Evolutionary conservation across 805 yeast species (phyloP).

Genomic region (Hanseniaspora opuntiae): DNA sequence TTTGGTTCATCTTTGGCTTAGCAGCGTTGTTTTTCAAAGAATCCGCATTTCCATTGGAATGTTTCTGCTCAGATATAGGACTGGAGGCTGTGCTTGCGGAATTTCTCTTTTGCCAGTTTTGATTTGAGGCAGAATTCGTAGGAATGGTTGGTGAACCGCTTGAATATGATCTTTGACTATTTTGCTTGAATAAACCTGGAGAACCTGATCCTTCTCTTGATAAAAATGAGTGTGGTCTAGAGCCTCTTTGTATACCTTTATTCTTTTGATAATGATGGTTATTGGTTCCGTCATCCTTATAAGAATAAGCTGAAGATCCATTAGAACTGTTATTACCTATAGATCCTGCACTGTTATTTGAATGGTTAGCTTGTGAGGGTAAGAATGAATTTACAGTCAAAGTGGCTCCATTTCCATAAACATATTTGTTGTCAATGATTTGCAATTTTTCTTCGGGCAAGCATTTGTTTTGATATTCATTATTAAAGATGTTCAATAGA

Average conservation of each 20-base stretch:
- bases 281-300: background rate
- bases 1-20: conserved; percentile 10
- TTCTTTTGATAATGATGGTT: background rate
- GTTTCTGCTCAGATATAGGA: background rate
- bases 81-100: conserved; percentile 1
- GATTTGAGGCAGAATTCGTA: background rate
- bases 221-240: conserved; percentile 6
- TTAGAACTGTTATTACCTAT: background rate
- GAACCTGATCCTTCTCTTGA: conserved; percentile 8
- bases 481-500: conserved; percentile 1
- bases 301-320: background rate
- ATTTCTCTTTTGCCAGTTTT: background rate
- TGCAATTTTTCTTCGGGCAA: background rate
- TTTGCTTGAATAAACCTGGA: background rate
- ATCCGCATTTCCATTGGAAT: background rate
- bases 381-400: background rate
- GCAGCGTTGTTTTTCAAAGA: background rate
- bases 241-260: background rate
- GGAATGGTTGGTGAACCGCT: background rate
- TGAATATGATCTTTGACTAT: conserved; percentile 5
- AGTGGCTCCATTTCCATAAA: background rate
- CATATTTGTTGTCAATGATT: conserved; percentile 1
- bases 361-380: background rate
- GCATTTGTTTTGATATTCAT: background rate
- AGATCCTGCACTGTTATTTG: background rate